Base-by-base conservation (phyloP, 2,329 filamentous ascomycete species). In the Curvularia lunata region DNA sequence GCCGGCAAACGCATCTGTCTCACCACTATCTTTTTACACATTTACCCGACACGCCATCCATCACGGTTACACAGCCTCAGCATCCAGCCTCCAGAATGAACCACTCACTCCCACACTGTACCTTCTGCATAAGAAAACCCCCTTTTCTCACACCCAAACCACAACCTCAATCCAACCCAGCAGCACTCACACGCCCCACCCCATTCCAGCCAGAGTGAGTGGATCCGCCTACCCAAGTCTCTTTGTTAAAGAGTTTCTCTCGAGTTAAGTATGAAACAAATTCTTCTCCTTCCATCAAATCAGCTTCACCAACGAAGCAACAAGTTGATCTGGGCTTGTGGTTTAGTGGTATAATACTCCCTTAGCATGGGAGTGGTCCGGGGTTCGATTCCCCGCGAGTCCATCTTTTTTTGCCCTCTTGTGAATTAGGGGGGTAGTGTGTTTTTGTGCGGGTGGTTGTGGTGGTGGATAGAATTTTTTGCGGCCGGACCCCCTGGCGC, bases 341-440 rank as follows among this genome's bases (percentile, higher is more conserved):
- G 62, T 64, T 62, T 64, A 64, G 62, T 64, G 62, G 62, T 62
- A 64, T 62, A 58, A 64, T 62, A 62, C 57, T 62, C 59, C 56
- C 62, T 64, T 62, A 64, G 62, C 62, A 62, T 62, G 59, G 56
- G 59, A 62, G 59, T 59, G 59, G 59, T 62, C 59, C 59, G 34
- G 47, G 47, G 47, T 49, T 55, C 47, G 47, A 55, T 55, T 56
- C 54, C 48, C 54, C 45, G 54, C 54, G 45, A 56, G 54, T 56
- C 54, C 54, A 56, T 47, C 32, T 56, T 56, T 56, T 56, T 49
- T 27, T 30, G 25, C 9, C 2, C 7, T 12, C 9, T 1, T 30
- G 12, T 16, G 32, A 34, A 34, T 19, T 18, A 16, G n/a, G 34
- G 32, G 32, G 10, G 18, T 25, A 4, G 38, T 23, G 8, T n/a